Evolutionary conservation across 2,329 filamentous ascomycete genomes (phyloP).

Genomic region (Monilinia vaccinii-corymbosi): DNA sequence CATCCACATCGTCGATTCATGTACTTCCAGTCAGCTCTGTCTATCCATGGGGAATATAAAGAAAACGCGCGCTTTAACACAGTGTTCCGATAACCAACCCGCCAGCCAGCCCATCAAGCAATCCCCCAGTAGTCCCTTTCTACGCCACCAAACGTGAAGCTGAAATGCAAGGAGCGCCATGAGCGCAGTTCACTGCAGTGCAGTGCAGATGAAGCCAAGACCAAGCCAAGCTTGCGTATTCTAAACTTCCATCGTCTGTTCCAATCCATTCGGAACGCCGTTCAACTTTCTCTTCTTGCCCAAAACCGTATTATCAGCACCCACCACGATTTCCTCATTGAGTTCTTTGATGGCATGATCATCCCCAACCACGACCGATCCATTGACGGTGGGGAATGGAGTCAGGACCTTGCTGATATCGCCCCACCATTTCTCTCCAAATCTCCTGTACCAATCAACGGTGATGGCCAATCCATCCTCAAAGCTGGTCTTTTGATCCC

Average conservation of each 20-base stretch:
- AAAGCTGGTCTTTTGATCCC: conserved; percentile 59
- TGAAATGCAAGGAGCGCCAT: background rate
- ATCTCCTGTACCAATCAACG: conserved; percentile 60
- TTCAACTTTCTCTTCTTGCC: conserved; percentile 21
- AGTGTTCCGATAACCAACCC: background rate
- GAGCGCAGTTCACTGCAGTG: background rate
- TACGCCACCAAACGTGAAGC: conserved; percentile 1
- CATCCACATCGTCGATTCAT: background rate
- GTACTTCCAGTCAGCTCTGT: background rate
- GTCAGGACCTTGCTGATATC: conserved; percentile 60
- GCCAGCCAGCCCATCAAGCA: background rate
- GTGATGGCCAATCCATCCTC: conserved; percentile 54
- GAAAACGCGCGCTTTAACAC: background rate
- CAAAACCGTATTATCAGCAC: conserved; percentile 19
- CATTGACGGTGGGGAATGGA: conserved; percentile 54
- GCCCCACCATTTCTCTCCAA: conserved; percentile 63
- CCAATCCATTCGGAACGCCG: background rate
- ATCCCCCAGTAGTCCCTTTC: background rate
- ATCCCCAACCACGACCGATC: conserved; percentile 42
- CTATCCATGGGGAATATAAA: conserved; percentile 1
- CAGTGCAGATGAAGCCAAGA: background rate
- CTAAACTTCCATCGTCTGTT: background rate
- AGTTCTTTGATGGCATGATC: conserved; percentile 24
- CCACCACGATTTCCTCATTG: conserved; percentile 23
- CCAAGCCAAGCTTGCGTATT: background rate